A percentile compares a stretch with the other conserved stretches of the same genome.
Evolutionary conservation across 1,284 basidiomycete genomes (phyloP).

Genomic region (Abortiporus biennis): DNA sequence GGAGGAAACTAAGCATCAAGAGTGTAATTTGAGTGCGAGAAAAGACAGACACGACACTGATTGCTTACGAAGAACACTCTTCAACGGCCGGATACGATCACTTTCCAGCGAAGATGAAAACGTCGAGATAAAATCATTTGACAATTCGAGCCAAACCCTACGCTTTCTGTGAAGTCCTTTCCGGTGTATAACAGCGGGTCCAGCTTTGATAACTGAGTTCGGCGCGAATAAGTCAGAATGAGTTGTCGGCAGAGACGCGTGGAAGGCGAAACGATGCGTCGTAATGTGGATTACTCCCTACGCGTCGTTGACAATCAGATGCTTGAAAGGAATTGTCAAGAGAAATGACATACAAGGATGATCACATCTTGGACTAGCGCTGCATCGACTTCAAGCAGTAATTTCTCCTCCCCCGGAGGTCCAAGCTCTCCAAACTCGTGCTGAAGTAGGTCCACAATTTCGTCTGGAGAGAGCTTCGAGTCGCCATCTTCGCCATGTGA

Average conservation of each 20-base stretch:
- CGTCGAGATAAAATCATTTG: constrained; percentile 54
- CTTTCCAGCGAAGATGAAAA: constrained; percentile 52
- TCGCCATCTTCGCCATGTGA: constrained; percentile 8
- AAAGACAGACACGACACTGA: too few species aligned
- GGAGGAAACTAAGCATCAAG: constrained; percentile 30
- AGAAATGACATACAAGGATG: constrained; percentile 35
- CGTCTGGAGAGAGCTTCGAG: constrained; percentile 29
- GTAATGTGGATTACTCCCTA: constrained; percentile 63
- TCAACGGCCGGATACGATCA: constrained; percentile 47
- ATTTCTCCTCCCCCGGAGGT: constrained; percentile 33
- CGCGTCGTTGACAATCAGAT: constrained; percentile 1
- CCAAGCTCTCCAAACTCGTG: constrained; percentile 44
- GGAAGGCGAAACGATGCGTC: constrained; percentile 59
- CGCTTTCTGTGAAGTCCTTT: constrained; percentile 35
- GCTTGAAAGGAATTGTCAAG: background rate
- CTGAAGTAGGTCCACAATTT: constrained; percentile 34
- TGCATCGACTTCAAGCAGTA: constrained; percentile 51
- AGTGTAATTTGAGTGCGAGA: constrained; percentile 4
- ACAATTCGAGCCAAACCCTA: constrained; percentile 64
- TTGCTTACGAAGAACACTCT: constrained; percentile 47
- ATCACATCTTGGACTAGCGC: constrained; percentile 43
- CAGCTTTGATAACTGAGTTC: constrained; percentile 40
- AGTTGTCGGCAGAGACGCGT: constrained; percentile 53
- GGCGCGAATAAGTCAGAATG: constrained; percentile 26
- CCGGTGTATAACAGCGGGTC: constrained; percentile 45